Evolutionary conservation across 23 red algal species (phyloP), one percentile per base, ranked within the genome.

Genomic region (Chondrus crispus): DNA sequence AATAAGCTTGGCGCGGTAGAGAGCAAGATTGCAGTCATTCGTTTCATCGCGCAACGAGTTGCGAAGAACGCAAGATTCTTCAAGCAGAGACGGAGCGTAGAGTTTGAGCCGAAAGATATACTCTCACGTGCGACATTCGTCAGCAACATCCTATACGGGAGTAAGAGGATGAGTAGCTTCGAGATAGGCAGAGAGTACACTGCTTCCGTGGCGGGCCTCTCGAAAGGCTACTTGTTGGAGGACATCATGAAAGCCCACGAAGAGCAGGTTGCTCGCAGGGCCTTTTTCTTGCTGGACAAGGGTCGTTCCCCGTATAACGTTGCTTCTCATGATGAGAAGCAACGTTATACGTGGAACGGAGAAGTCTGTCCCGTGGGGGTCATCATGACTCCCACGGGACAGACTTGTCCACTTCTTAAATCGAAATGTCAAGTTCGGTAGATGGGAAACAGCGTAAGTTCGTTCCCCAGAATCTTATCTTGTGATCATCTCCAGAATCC

Each of bases 81-180:
- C 45, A 44, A 22, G 37, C 35, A 38, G 30, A 24, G 45, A 22
- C 37, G 29, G 33, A 26, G 2, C 18, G 47, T 47, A 48, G 74
- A 46, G 20, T 22, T 49, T 5, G 53, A 80, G 30, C 45, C 37
- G 6, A 0, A 80, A 7, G 42, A 80, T 20, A 5, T 49, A 45
- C 35, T 69, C 18, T 85, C 55, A 35, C 26, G 41, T 40, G 60
- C 57, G 14, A 68, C 81, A 45, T 85, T 64, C n/a, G 20, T 85
- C 3, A 68, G 62, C 37, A 85, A 68, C 57, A 60, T 0, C 1
- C 50, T 85, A 13, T 85, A 64, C 57, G 32, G 81, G 29, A 85
- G 40, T 46, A 85, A 85, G 57, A 63, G n/a, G 32, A 37, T 68
- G 37, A 85, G 81, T 38, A 85, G 81, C 58, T 85, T 85, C 57